Evolutionary conservation across 2,329 filamentous ascomycete genomes (phyloP), one percentile per base, ranked within the genome.

Genomic region (Dactylellina haptotyla): DNA sequence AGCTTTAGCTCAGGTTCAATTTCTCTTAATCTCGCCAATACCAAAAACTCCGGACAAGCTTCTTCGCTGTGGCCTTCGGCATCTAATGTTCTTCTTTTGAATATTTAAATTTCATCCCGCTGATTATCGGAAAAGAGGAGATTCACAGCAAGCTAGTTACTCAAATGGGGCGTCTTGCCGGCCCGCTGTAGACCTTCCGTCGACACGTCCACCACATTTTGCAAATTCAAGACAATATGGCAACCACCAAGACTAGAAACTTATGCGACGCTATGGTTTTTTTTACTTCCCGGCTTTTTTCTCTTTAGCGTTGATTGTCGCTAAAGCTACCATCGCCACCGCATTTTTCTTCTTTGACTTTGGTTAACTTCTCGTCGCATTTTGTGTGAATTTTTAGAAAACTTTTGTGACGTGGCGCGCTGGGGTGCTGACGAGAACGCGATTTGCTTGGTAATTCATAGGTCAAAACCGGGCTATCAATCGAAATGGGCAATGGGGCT

Each of bases 331-430:
- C 65, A 57, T 64, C 58, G 58, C 66, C 58, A 64, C 58, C n/a
- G n/a, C n/a, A n/a, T n/a, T n/a, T n/a, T n/a, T n/a, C n/a, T n/a
- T n/a, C n/a, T 43, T 51, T 45, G 54, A 20, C 50, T 57, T 41
- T 18, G 14, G 14, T 51, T 37, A 10, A 16, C 28, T 30, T 41
- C 34, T 25, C 37, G 37, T 61, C 32, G 32, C 32, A 34, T 43
- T 53, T 34, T 50, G 30, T 23, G 43, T 20, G 43, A 62, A 50
- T 62, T 70, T 62, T 63, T 57, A 48, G 50, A 53, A 51, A 10
- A 45, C 37, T 45, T n/a, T 34, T 58, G 51, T 71, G 66, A 71
- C 66, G 66, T 71, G 66, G 66, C 66, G 66, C 43, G 63, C 18
- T 32, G 32, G 32, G 28, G 25, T 50, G 23, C 20, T 12, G 20